Conservation (phyloP, 1,284 basidiomycete genomes). For the Boletus semigastroideus region DNA sequence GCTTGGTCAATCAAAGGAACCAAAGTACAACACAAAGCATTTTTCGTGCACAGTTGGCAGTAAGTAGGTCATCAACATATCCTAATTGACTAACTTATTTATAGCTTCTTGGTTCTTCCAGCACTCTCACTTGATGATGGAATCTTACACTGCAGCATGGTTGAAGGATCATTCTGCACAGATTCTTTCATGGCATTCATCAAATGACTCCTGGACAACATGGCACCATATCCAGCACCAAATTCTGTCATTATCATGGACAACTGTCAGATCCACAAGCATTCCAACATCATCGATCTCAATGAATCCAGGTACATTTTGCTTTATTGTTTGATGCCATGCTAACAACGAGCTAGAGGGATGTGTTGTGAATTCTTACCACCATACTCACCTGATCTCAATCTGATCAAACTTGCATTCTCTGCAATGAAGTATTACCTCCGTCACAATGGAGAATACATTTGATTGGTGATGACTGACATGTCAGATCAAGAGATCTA, state of each 20-base stretch:
- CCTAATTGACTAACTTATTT: neutral
- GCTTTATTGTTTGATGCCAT: neutral
- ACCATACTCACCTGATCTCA: neutral
- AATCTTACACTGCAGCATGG: slow-evolving; percentile 2
- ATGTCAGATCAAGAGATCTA: neutral
- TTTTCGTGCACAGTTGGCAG: slow-evolving; percentile 2
- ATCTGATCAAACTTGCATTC: neutral
- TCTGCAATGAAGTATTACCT: neutral
- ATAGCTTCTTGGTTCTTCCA: slow-evolving; percentile 9
- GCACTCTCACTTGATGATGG: neutral
- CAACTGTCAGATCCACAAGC: slow-evolving; percentile 7
- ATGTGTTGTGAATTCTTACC: neutral
- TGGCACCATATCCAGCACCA: slow-evolving; percentile 23
- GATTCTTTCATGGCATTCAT: neutral
- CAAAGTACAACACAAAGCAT: slow-evolving; percentile 3
- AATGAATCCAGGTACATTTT: slow-evolving; percentile 1
- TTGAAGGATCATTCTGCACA: slow-evolving; percentile 7
- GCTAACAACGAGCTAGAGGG: neutral
- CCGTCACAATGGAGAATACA: neutral
- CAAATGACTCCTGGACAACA: slow-evolving; percentile 15
- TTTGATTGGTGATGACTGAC: neutral
- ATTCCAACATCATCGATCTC: neutral
- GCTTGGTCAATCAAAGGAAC: no score
- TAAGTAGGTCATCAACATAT: neutral
- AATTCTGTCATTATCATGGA: slow-evolving; percentile 14